Percentiles rank a stretch among this genome's conserved stretches.
These are phyloP conservation scores for Lunasporangiospora selenospora DNA, from an alignment of 192 early-diverging fungal genomes.

Conservation along the genomic window DNA sequence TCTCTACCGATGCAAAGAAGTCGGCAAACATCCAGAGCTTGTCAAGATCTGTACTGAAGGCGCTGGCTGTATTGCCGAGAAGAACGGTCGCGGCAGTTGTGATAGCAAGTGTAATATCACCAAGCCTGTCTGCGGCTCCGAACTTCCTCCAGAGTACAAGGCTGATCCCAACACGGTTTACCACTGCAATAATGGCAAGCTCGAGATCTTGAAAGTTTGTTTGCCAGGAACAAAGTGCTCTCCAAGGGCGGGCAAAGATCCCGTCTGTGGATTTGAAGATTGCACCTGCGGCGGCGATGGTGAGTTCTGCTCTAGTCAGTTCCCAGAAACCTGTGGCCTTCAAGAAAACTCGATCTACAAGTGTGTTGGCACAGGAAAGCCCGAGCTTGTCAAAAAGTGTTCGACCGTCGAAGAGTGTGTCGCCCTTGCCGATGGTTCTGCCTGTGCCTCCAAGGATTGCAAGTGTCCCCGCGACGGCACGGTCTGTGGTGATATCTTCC, in stretches of 20 bases:
- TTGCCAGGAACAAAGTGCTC: conserved; percentile 7
- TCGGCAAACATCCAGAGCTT: background rate
- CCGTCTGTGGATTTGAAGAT: background rate
- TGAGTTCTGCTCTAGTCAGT: conserved; percentile 5
- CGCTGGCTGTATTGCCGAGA: too few species aligned
- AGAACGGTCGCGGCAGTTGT: too few species aligned
- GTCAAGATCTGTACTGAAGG: too few species aligned
- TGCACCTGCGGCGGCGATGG: conserved; percentile 5
- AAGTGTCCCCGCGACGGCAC: conserved; percentile 4
- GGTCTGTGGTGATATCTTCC: conserved; percentile 13
- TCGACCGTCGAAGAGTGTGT: background rate
- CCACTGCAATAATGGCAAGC: conserved; percentile 4
- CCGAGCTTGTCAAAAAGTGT: background rate
- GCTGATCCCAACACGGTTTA: background rate
- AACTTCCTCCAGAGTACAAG: conserved; percentile 1
- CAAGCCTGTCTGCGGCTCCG: background rate
- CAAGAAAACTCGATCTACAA: conserved; percentile 2
- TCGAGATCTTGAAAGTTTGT: background rate
- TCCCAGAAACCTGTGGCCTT: conserved; percentile 5
- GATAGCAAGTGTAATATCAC: too few species aligned
- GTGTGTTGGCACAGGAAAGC: background rate
- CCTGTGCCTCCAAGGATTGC: conserved; percentile 6
- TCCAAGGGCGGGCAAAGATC: background rate
- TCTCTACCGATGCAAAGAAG: background rate
- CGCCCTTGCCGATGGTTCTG: conserved; percentile 5